Evolutionary conservation across 192 early-diverging fungal species (phyloP).

Genomic region (Linnemannia zychae): DNA sequence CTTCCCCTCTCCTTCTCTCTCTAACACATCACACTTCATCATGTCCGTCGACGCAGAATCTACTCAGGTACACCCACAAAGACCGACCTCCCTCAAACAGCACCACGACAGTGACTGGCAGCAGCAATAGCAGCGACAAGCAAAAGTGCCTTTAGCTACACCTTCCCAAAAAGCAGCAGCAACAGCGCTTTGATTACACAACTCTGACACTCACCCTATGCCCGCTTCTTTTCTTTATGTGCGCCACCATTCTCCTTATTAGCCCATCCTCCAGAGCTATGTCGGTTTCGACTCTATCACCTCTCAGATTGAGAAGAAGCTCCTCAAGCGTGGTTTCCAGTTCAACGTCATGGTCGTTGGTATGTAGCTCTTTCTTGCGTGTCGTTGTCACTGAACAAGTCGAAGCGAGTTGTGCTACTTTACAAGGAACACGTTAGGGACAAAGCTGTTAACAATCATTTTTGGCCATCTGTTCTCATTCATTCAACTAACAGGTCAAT

Average conservation of each 20-base stretch:
- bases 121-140: neutral
- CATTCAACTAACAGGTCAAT: constrained; percentile 76
- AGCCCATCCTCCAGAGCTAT: constrained; percentile 86
- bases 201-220: neutral
- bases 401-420: neutral
- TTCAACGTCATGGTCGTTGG: constrained; percentile 99
- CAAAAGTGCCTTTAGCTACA: no score
- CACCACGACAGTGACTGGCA: neutral
- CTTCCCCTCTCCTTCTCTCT: neutral
- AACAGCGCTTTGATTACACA: neutral
- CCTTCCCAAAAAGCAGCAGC: neutral
- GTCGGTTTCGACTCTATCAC: constrained; percentile 99
- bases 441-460: neutral
- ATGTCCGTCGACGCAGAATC: constrained; percentile 56
- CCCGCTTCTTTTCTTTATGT: neutral
- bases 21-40: constrained; percentile 13
- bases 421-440: no score
- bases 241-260: neutral
- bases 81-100: neutral
- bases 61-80: constrained; percentile 33
- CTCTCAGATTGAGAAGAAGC: constrained; percentile 97
- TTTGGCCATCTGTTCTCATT: neutral
- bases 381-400: no score
- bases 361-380: constrained; percentile 55
- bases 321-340: constrained; percentile 96